Evolutionary conservation across 805 yeast genomes (phyloP).

Genomic region (Kodamaea leandrae): DNA sequence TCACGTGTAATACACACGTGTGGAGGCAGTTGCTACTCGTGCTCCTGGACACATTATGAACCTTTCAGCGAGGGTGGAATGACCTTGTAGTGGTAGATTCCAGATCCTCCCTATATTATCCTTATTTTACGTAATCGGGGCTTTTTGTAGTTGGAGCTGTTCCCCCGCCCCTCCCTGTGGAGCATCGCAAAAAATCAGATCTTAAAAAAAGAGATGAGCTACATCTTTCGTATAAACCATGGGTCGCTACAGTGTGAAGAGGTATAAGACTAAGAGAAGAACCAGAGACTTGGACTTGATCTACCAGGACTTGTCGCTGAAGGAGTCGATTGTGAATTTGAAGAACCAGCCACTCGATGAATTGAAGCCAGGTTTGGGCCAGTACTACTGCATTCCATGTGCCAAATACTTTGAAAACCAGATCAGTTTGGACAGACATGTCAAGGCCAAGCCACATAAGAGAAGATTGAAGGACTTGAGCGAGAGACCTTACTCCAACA

Average conservation of each 20-base stretch:
- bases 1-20: too few relatives aligned
- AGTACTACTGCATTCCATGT: conserved; percentile 91
- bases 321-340: conserved; percentile 60
- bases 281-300: conserved; percentile 82
- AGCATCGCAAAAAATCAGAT: conserved; percentile 1
- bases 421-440: conserved; percentile 67
- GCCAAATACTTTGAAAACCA: conserved; percentile 87
- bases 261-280: conserved; percentile 89
- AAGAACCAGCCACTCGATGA: conserved; percentile 87
- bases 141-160: too few relatives aligned
- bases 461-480: conserved; percentile 76
- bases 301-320: conserved; percentile 65
- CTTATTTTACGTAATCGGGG: neutral
- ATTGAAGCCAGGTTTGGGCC: conserved; percentile 90
- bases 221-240: conserved; percentile 31
- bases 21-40: too few relatives aligned
- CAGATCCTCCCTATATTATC: too few relatives aligned
- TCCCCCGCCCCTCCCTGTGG: neutral
- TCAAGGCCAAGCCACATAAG: conserved; percentile 76
- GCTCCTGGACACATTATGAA: too few relatives aligned
- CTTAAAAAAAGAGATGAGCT: conserved; percentile 8
- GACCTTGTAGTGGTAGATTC: too few relatives aligned
- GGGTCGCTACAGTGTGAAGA: conserved; percentile 85
- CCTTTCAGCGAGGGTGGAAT: too few relatives aligned
- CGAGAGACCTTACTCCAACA: conserved; percentile 78